Conservation (phyloP, 176 grass and related monocot species). For the Cenchrus purpureus region DNA sequence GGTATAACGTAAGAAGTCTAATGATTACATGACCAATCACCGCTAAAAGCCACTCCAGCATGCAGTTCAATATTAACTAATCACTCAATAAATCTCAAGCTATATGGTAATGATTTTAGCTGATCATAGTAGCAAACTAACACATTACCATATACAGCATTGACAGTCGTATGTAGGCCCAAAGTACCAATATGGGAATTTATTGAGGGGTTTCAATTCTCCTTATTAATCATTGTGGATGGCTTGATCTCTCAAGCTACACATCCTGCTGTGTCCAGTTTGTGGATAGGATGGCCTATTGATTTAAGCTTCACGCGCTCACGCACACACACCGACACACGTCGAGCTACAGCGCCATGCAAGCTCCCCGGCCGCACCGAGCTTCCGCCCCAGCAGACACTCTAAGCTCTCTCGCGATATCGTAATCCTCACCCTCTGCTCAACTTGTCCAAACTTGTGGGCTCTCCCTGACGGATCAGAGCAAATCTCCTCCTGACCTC, state of each 20-base stretch:
- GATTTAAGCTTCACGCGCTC: not conserved
- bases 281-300: not conserved
- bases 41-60: conserved; percentile 22
- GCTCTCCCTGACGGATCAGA: no score
- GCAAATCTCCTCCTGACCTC: no score
- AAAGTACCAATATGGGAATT: not conserved
- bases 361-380: no score
- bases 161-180: not conserved
- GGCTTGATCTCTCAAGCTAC: not conserved
- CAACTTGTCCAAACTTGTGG: no score
- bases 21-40: conserved; percentile 21
- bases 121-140: not conserved
- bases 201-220: not conserved
- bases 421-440: no score
- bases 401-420: no score
- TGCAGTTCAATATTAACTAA: conserved; percentile 25
- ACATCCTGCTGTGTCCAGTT: not conserved
- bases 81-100: conserved; percentile 24
- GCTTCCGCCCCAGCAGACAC: no score
- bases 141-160: conserved; percentile 16
- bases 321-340: no score
- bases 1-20: conserved; percentile 8
- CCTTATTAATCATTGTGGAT: not conserved
- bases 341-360: no score
- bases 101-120: conserved; percentile 21